Evolutionary conservation across 768 basidiomycete species (phyloP).

Genomic region (Lentinula boryana): DNA sequence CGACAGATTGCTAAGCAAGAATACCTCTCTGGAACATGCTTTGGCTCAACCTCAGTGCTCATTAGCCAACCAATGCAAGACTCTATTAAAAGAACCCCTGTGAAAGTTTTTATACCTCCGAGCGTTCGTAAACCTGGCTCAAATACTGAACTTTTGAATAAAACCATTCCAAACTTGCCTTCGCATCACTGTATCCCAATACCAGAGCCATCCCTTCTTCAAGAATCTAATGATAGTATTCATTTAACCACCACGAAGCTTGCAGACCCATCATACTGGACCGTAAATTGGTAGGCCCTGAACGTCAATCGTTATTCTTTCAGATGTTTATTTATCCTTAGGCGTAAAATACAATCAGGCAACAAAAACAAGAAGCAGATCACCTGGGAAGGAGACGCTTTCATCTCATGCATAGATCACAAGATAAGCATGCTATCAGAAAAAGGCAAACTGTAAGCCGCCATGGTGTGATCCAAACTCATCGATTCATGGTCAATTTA

Average conservation of each 20-base stretch:
- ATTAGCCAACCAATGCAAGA: not conserved
- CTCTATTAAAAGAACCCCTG: not conserved
- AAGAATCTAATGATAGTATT: not conserved
- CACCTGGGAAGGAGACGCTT: slow-evolving; percentile 82
- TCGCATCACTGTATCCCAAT: not conserved
- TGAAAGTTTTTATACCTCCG: not conserved
- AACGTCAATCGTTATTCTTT: slow-evolving; percentile 5
- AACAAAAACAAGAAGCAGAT: slow-evolving; percentile 78
- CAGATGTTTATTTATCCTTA: slow-evolving; percentile 18
- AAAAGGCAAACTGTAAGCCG: slow-evolving; percentile 59
- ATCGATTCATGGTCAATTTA: not conserved
- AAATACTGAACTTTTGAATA: slow-evolving; percentile 22
- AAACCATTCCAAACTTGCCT: slow-evolving; percentile 15
- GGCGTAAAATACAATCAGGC: slow-evolving; percentile 60
- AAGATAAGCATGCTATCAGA: slow-evolving; percentile 62
- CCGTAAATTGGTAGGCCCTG: slow-evolving; percentile 55
- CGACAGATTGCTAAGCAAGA: slow-evolving; percentile 46
- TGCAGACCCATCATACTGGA: slow-evolving; percentile 40
- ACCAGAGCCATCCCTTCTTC: not conserved
- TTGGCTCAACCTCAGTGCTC: slow-evolving; percentile 25
- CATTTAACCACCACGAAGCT: slow-evolving; percentile 5
- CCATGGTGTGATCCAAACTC: not conserved
- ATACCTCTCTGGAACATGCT: slow-evolving; percentile 62
- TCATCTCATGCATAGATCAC: slow-evolving; percentile 43
- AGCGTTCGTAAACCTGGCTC: not conserved